Evolutionary conservation across 371 early-diverging fungal species (phyloP).

Genomic region (Mortierella polycephala): DNA sequence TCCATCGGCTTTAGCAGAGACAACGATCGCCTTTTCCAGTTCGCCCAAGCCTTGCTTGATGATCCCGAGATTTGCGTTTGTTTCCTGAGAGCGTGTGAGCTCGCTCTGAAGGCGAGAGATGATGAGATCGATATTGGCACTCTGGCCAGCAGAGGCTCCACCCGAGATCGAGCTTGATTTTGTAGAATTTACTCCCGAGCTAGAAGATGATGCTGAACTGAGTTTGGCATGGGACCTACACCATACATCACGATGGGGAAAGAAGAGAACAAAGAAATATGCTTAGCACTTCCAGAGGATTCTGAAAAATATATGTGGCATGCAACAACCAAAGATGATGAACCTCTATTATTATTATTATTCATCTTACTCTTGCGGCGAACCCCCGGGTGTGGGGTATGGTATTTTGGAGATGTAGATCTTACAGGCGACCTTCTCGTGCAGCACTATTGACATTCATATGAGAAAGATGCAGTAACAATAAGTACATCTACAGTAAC

Average conservation of each 20-base stretch:
- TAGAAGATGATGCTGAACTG: slow-evolving; percentile 18
- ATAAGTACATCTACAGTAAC: neutral
- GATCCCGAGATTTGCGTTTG: slow-evolving; percentile 34
- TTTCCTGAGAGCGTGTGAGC: slow-evolving; percentile 49
- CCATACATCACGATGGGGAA: neutral
- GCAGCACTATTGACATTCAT: slow-evolving; percentile 71
- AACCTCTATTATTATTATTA: neutral
- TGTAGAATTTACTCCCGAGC: slow-evolving; percentile 10
- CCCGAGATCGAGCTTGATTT: slow-evolving; percentile 2
- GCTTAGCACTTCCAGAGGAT: too few species aligned
- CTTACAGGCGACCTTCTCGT: slow-evolving; percentile 75
- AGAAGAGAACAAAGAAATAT: neutral
- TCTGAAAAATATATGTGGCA: neutral
- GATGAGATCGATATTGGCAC: slow-evolving; percentile 47
- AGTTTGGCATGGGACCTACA: slow-evolving; percentile 21
- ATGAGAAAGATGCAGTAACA: neutral
- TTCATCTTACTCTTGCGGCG: slow-evolving; percentile 47
- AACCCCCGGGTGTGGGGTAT: slow-evolving; percentile 34
- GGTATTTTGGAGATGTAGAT: slow-evolving; percentile 57
- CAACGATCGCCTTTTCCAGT: slow-evolving; percentile 28
- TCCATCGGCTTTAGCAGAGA: slow-evolving; percentile 13
- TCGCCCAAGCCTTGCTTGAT: slow-evolving; percentile 49
- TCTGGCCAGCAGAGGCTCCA: slow-evolving; percentile 25
- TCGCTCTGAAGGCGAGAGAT: slow-evolving; percentile 49
- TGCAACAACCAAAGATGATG: neutral